Evolutionary conservation across 1,139 yeast species (phyloP).

Genomic region (Meyerozyma athensensis): DNA sequence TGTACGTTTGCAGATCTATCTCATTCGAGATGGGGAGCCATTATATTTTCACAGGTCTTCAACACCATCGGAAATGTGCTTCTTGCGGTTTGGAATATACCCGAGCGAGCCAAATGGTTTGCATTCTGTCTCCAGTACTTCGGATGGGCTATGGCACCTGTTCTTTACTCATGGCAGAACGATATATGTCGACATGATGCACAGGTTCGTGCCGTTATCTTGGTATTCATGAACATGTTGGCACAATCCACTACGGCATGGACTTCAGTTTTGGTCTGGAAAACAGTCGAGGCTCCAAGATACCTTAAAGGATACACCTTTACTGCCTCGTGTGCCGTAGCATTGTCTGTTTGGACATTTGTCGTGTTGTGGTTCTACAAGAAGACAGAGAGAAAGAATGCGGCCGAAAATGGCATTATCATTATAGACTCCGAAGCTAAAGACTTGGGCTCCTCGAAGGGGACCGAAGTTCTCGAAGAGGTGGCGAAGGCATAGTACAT

Average conservation of each 20-base stretch:
- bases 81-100: conserved; percentile 44
- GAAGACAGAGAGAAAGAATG: conserved; percentile 48
- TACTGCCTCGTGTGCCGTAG: conserved; percentile 49
- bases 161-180: conserved; percentile 32
- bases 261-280: conserved; percentile 36
- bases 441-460: too few relatives aligned
- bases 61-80: conserved; percentile 36
- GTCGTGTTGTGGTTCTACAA: conserved; percentile 55
- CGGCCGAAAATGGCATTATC: conserved; percentile 42
- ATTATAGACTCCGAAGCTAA: background rate
- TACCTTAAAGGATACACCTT: conserved; percentile 39
- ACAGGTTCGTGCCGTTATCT: conserved; percentile 31
- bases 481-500: too few relatives aligned
- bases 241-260: conserved; percentile 44
- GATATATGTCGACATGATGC: conserved; percentile 36
- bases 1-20: conserved; percentile 47
- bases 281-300: conserved; percentile 37
- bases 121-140: conserved; percentile 43
- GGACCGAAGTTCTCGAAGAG: too few relatives aligned
- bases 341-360: conserved; percentile 51
- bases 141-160: conserved; percentile 41
- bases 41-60: conserved; percentile 47
- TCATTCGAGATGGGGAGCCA: conserved; percentile 54
- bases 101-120: conserved; percentile 45
- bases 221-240: conserved; percentile 32